Conservation (phyloP, 78 protist genomes). For the Guillardia theta region DNA sequence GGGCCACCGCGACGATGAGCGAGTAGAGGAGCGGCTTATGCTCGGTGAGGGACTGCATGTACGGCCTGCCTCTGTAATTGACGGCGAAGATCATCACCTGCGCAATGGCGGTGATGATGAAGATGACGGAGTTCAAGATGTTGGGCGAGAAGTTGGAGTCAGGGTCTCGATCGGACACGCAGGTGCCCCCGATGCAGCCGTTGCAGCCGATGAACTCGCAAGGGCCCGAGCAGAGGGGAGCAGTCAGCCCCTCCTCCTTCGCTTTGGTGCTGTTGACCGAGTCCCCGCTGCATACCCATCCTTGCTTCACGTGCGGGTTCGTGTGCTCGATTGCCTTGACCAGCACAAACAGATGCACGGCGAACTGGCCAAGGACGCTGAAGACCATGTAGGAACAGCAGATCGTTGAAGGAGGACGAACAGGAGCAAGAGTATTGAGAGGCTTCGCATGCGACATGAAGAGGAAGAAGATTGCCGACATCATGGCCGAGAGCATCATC, state of each 20-base stretch:
- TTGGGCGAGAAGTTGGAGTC: constrained; percentile 81
- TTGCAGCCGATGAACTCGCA: not conserved
- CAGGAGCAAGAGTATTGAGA: not conserved
- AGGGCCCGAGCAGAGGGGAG: constrained; percentile 13
- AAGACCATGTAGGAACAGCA: not conserved
- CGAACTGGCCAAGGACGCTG: not conserved
- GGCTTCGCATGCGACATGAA: constrained; percentile 69
- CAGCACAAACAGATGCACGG: not conserved
- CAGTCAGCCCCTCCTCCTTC: not conserved
- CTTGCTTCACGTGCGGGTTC: not conserved
- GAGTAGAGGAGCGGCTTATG: not conserved
- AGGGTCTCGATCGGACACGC: constrained; percentile 45
- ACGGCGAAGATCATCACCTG: constrained; percentile 81
- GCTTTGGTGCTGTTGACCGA: not conserved
- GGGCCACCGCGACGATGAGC: not conserved
- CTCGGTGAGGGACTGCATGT: constrained; percentile 28
- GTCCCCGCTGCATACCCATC: constrained; percentile 17
- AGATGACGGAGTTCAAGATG: constrained; percentile 79
- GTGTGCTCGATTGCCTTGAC: not conserved
- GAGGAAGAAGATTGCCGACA: constrained; percentile 82
- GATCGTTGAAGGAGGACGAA: not conserved
- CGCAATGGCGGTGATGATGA: constrained; percentile 42
- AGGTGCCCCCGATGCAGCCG: not conserved
- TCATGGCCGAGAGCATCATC: constrained; percentile 76
- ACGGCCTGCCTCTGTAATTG: constrained; percentile 81